A percentile compares a stretch with the other conserved stretches of the same genome.
phyloP scores from a whole-genome alignment of 2,329 filamentous ascomycete species.

The Cadophora luteo-olivacea region DNA sequence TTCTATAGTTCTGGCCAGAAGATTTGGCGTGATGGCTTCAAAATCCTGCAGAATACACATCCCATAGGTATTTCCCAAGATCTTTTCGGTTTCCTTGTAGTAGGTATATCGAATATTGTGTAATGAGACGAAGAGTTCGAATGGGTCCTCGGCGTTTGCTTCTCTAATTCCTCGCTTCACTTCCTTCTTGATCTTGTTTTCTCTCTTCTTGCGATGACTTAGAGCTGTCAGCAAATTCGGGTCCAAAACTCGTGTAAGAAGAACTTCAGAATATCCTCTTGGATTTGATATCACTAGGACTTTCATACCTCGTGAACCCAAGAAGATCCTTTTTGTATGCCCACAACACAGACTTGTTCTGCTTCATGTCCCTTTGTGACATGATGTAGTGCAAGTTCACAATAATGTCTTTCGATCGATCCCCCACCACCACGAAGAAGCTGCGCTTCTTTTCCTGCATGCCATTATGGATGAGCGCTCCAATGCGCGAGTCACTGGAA shows the following conservation, averaged over 20 bases:
- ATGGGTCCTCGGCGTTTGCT: conserved; percentile 90
- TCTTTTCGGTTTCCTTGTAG: conserved; percentile 99
- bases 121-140: conserved; percentile 95
- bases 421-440: conserved; percentile 96
- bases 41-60: conserved; percentile 99
- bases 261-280: not conserved
- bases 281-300: conserved; percentile 18
- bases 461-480: conserved; percentile 88
- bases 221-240: not conserved
- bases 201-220: conserved; percentile 95
- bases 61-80: conserved; percentile 95
- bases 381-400: conserved; percentile 95
- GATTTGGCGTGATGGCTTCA: conserved; percentile 95
- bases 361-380: conserved; percentile 85
- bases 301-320: conserved; percentile 76
- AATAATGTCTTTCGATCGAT: conserved; percentile 94
- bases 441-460: conserved; percentile 95
- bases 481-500: conserved; percentile 83
- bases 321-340: conserved; percentile 98
- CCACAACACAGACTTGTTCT: conserved; percentile 97
- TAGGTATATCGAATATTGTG: conserved; percentile 99
- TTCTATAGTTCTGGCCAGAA: conserved; percentile 92
- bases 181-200: conserved; percentile 98
- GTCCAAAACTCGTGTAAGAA: too few species aligned
- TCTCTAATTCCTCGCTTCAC: conserved; percentile 95